Conservation (phyloP, 2,329 filamentous ascomycete species). For the Talaromyces verruculosus region DNA sequence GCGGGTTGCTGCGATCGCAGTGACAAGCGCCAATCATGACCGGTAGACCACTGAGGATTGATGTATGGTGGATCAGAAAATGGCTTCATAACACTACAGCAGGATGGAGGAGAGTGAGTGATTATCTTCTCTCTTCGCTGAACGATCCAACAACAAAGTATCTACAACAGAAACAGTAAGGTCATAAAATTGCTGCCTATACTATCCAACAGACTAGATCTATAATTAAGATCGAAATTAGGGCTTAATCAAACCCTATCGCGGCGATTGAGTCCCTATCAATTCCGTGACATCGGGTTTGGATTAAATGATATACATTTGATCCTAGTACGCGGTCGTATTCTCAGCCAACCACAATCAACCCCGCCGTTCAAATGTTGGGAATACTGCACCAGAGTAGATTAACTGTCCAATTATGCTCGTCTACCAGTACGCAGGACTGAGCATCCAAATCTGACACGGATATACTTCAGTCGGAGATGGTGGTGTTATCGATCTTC, state of each 20-base stretch:
- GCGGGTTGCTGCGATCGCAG: conserved; percentile 4
- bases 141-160: not conserved
- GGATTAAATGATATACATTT: not conserved
- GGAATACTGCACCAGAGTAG: not conserved
- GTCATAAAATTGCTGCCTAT: not conserved
- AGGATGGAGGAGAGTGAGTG: too few relatives aligned
- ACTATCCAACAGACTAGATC: not conserved
- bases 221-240: not conserved
- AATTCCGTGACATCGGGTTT: not conserved
- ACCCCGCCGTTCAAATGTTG: not conserved
- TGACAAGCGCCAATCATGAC: conserved; percentile 10
- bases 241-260: not conserved
- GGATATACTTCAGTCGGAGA: not conserved
- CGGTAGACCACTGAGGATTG: conserved; percentile 10
- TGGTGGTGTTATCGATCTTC: not conserved
- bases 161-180: not conserved
- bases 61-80: not conserved
- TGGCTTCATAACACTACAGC: not conserved
- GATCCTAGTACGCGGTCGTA: not conserved
- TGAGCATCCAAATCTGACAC: not conserved
- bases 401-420: not conserved
- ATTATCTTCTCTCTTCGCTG: not conserved
- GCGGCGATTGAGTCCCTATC: not conserved
- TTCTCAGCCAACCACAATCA: not conserved
- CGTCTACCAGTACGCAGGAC: not conserved